Conservation (phyloP, 2,329 filamentous ascomycete species). For the Teratosphaeria pseudoeucalypti region DNA sequence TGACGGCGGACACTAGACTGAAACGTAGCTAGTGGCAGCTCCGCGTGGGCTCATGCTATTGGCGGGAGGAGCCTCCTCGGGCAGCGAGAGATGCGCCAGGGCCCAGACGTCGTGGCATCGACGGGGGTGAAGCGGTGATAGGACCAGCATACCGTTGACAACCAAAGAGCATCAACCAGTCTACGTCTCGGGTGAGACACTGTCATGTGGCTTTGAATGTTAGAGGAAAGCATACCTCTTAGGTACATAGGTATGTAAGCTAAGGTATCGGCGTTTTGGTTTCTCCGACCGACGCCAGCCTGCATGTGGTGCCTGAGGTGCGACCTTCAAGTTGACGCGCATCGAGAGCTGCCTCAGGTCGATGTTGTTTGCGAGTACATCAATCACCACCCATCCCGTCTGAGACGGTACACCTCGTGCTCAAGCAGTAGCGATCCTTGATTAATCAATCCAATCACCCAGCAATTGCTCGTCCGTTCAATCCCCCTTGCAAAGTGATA, state of each 20-base stretch:
- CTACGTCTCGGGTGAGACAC: background rate
- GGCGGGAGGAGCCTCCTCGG: background rate
- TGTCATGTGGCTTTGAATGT: background rate
- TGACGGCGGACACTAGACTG: constrained; percentile 2
- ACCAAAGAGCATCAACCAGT: background rate
- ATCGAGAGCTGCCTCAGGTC: background rate
- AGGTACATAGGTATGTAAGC: too few relatives aligned
- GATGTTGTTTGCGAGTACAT: background rate
- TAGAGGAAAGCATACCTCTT: background rate
- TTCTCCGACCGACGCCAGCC: background rate
- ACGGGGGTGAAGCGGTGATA: background rate
- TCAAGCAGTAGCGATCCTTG: background rate
- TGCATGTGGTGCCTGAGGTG: too few relatives aligned
- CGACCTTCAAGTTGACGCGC: background rate
- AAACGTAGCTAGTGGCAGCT: constrained; percentile 1
- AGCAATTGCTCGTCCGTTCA: background rate
- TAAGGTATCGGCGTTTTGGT: background rate
- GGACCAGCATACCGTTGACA: background rate
- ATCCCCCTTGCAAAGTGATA: background rate
- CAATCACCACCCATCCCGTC: background rate
- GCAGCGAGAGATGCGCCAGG: background rate
- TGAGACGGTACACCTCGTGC: background rate
- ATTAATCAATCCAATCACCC: background rate
- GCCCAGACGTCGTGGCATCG: background rate
- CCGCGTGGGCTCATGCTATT: constrained; percentile 1